Evolutionary conservation across 495 filamentous ascomycete species (phyloP), one percentile per base, ranked within the genome.

Genomic region (Penicillium diatomitis): DNA sequence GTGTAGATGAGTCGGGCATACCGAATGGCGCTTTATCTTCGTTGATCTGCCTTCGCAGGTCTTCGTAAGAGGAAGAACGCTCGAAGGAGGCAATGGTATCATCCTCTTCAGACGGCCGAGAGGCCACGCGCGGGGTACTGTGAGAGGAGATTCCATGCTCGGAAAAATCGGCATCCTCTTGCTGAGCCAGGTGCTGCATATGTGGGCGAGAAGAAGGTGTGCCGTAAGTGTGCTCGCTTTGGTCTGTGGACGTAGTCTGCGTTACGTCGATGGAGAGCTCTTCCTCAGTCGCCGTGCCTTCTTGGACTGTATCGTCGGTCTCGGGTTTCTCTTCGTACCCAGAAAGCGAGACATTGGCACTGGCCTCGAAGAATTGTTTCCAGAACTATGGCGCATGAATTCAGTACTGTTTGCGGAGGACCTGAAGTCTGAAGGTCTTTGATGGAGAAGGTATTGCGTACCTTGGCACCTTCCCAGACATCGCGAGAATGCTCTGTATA

Each of bases 351-450:
- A 97, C 91, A 57, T 98, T 98, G 63, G 92, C 92, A 39, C 86
- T 92, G 47, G 91, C 88, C 70, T 98, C 92, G 70, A 98, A 98
- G 79, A 98, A 97, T 73, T 95, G 88, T 68, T 96, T 97, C 92
- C 92, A 98, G 69, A 96, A 97, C 87, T 94, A 57, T 9, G 45
- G 3, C 27, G 20, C 8, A 27, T 6, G 35, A 20, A 20, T 2
- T 20, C 20, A 20, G 20, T 20, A 2, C 20, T 20, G 20, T 20
- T 20, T 20, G 20, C 20, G 20, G 20, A 20, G 20, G 20, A 20
- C 20, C 20, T 20, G 20, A 20, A 20, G 2, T 20, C 0, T 20
- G 20, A 20, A 35, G n/a, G 6, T 33, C 35, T 35, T 31, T 6
- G 39, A 41, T 33, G 35, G 37, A 47, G 49, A 40, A 20, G 20